These are phyloP conservation scores for Microbotryum violaceum DNA, from an alignment of 1,284 basidiomycete genomes.

Conservation along the genomic window DNA sequence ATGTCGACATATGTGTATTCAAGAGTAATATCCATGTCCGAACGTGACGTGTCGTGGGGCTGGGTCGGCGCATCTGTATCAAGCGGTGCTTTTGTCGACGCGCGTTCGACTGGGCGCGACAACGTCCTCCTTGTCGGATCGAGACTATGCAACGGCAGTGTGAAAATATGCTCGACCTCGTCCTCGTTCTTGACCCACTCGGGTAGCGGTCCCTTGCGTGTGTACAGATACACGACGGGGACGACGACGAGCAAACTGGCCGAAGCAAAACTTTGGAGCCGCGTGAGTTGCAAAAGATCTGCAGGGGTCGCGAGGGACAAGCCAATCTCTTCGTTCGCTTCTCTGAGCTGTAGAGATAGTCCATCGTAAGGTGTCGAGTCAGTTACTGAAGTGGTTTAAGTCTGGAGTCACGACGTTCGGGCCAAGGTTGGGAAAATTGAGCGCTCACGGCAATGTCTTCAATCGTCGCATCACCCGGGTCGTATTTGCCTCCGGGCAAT, in stretches of 20 bases:
- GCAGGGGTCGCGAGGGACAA: conserved; percentile 8
- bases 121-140: background rate
- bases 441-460: conserved; percentile 22
- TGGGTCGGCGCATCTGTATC: background rate
- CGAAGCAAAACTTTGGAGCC: conserved; percentile 31
- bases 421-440: too few relatives aligned
- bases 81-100: background rate
- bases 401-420: too few relatives aligned
- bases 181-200: conserved; percentile 16
- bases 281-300: conserved; percentile 25
- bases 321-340: conserved; percentile 33
- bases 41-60: background rate
- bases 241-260: conserved; percentile 34
- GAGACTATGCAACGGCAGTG: conserved; percentile 12
- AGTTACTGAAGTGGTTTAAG: too few relatives aligned
- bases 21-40: conserved; percentile 1
- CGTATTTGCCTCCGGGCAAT: conserved; percentile 32
- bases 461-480: conserved; percentile 14
- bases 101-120: too few relatives aligned
- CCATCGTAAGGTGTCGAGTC: too few relatives aligned
- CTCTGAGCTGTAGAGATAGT: conserved; percentile 20
- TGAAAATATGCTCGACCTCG: conserved; percentile 33
- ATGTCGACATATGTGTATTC: conserved; percentile 15
- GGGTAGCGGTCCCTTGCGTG: conserved; percentile 2
- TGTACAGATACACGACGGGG: conserved; percentile 27